Percentiles rank a stretch among this genome's conserved stretches.
These are phyloP conservation scores for Wickerhamiella spandovensis DNA, from an alignment of 805 yeast genomes.

Conservation along the genomic window DNA sequence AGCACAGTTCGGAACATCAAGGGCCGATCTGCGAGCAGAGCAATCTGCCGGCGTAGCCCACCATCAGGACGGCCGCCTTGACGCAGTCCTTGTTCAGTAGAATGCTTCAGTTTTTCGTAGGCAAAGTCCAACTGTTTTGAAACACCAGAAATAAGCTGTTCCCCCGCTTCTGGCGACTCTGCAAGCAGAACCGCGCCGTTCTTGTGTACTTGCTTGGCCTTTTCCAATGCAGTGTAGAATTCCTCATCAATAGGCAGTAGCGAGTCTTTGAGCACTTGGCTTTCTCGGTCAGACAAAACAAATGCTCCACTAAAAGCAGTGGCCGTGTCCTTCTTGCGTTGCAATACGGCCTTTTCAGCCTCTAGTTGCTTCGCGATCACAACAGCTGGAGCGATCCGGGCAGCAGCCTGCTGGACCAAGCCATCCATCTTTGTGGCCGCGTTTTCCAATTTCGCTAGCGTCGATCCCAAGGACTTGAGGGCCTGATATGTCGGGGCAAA, in stretches of 20 bases:
- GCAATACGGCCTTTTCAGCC: constrained; percentile 14
- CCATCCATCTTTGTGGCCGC: constrained; percentile 16
- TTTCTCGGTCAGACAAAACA: constrained; percentile 60
- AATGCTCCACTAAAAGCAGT: constrained; percentile 38
- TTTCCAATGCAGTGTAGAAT: constrained; percentile 46
- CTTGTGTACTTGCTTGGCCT: constrained; percentile 50
- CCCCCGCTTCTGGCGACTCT: constrained; percentile 36
- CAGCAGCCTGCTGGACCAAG: constrained; percentile 13
- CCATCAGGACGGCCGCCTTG: neutral
- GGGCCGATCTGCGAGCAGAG: constrained; percentile 26
- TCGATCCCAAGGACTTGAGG: constrained; percentile 16
- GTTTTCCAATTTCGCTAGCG: constrained; percentile 12
- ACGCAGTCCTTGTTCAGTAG: constrained; percentile 23
- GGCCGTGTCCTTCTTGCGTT: constrained; percentile 19
- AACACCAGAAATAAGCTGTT: constrained; percentile 17
- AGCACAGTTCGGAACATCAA: constrained; percentile 43
- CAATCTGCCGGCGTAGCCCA: constrained; percentile 8
- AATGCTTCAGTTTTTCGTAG: constrained; percentile 39
- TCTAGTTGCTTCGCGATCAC: constrained; percentile 19
- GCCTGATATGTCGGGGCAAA: constrained; percentile 22
- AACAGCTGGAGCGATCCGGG: constrained; percentile 18
- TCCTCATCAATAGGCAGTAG: constrained; percentile 29
- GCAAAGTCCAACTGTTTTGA: constrained; percentile 39
- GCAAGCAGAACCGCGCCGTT: constrained; percentile 61
- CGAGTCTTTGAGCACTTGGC: constrained; percentile 34